Evolutionary conservation across 768 basidiomycete genomes (phyloP).

Genomic region (Mycena vitilis): DNA sequence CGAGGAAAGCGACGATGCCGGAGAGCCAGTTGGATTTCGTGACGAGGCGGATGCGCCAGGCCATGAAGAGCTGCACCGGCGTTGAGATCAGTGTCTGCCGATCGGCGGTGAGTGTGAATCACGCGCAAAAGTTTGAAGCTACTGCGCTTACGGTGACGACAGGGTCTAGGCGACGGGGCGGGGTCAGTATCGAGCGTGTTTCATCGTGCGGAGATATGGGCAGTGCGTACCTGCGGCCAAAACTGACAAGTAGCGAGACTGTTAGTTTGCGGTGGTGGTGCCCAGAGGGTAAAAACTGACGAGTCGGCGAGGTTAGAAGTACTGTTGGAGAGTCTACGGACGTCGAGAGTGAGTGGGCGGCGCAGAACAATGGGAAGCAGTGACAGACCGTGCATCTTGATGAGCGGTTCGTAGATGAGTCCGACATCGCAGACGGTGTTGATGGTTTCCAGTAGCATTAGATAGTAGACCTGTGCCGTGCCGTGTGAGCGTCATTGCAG

Average conservation of each 20-base stretch:
- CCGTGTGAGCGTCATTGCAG: not conserved
- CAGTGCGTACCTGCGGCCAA: conserved; percentile 23
- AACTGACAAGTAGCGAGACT: not conserved
- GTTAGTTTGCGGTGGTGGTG: not conserved
- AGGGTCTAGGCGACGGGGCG: conserved; percentile 13
- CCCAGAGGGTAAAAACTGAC: conserved; percentile 15
- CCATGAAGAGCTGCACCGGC: conserved; percentile 33
- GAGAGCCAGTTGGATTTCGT: conserved; percentile 25
- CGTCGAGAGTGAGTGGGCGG: not conserved
- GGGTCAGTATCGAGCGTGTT: not conserved
- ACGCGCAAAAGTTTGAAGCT: too few relatives aligned
- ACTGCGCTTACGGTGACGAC: conserved; percentile 30
- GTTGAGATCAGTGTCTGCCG: conserved; percentile 30
- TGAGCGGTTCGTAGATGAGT: conserved; percentile 34
- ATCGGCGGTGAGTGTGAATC: not conserved
- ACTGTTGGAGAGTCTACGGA: conserved; percentile 7
- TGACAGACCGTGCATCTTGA: conserved; percentile 21
- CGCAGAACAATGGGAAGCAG: not conserved
- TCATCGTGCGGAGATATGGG: too few relatives aligned
- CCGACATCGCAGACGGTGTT: conserved; percentile 32
- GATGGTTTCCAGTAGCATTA: conserved; percentile 29
- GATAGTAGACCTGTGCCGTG: conserved; percentile 26
- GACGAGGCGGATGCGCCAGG: conserved; percentile 31
- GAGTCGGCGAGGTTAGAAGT: not conserved
- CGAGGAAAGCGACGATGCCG: conserved; percentile 21